Evolutionary conservation across 2,329 filamentous ascomycete genomes (phyloP), one percentile per base, ranked within the genome.

Genomic region (Coniochaeta sp.): DNA sequence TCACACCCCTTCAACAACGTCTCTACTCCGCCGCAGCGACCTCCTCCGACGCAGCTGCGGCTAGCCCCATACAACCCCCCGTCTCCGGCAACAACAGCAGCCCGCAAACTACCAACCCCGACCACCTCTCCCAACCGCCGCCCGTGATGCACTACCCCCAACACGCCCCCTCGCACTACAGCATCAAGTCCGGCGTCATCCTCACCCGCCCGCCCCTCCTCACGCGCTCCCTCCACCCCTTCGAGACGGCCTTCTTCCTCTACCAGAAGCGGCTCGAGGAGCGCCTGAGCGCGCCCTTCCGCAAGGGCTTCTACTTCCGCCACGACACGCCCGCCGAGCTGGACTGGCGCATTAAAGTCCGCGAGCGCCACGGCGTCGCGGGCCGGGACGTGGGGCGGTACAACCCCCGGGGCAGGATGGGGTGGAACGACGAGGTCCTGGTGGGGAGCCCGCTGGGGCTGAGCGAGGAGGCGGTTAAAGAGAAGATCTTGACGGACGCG

Each of bases 191-290:
- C 53, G 87, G 89, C 57, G 78, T 96, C 54, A 82, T 97, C 60
- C 83, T 99, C 57, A 94, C 91, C 45, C 89, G 94, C 26, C 83
- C 94, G 47, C 94, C 94, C 6, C 76, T 95, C 53, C 78, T 99
- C 62, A 97, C 94, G 24, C 86, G 88, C 59, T 78, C 86, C 55
- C 84, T 92, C 51, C 88, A 87, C 30, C 78, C 89, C 12, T 97
- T 99, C 71, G 94, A 99, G 71, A 87, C 90, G 65, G 79, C 92
- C 57, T 97, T 87, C 73, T 96, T 87, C 77, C 91, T 99, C 67
- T 99, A 99, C 74, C 94, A 99, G 74, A 92, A 92, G 62, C 90
- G 94, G 13, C 79, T 99, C 55, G 96, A 97, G 70, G 94, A 99
- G 76, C 88, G 94, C 40, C 79, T 96, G 50, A 84, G 86, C 18